Evolutionary conservation across 2,329 filamentous ascomycete genomes (phyloP).

Genomic region (Alternaria gaisen): DNA sequence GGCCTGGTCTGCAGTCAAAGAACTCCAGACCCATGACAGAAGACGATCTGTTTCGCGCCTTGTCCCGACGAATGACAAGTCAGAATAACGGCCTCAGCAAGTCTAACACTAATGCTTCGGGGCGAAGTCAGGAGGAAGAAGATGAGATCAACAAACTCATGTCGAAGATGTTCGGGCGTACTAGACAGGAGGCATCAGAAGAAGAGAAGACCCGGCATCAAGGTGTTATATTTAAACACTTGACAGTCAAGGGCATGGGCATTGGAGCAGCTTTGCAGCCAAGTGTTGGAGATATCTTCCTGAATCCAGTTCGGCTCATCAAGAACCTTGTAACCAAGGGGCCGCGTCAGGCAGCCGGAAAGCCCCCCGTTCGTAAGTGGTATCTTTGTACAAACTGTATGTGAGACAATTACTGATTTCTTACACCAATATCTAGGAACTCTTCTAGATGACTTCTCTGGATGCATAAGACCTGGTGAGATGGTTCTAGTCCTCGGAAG

Average conservation of each 20-base stretch:
- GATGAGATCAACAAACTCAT: slow-evolving; percentile 70
- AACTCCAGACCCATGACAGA: slow-evolving; percentile 54
- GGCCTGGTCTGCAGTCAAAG: slow-evolving; percentile 31
- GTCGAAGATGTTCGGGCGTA: slow-evolving; percentile 74
- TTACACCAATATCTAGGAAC: slow-evolving; percentile 46
- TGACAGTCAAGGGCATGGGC: slow-evolving; percentile 70
- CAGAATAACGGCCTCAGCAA: slow-evolving; percentile 32
- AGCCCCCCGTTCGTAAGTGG: slow-evolving; percentile 62
- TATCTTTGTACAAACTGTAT: too few relatives aligned
- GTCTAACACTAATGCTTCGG: slow-evolving; percentile 35
- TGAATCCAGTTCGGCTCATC: slow-evolving; percentile 64
- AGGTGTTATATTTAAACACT: slow-evolving; percentile 71
- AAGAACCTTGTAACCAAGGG: slow-evolving; percentile 61
- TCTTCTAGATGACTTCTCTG: slow-evolving; percentile 71
- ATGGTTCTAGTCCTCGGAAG: slow-evolving; percentile 73
- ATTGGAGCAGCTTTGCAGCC: slow-evolving; percentile 70
- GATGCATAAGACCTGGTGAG: slow-evolving; percentile 76
- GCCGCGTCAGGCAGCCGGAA: slow-evolving; percentile 52
- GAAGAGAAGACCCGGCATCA: slow-evolving; percentile 75
- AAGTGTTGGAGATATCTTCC: slow-evolving; percentile 68
- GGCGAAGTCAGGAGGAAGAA: slow-evolving; percentile 47
- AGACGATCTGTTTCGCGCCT: slow-evolving; percentile 61
- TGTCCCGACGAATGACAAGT: slow-evolving; percentile 61
- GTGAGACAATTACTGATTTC: too few relatives aligned
- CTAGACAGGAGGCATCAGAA: slow-evolving; percentile 70